A percentile compares a stretch with the other conserved stretches of the same genome.
These are phyloP conservation scores for Pseudocercospora crystallina DNA, from an alignment of 2,329 filamentous ascomycete genomes.

Conservation along the genomic window DNA sequence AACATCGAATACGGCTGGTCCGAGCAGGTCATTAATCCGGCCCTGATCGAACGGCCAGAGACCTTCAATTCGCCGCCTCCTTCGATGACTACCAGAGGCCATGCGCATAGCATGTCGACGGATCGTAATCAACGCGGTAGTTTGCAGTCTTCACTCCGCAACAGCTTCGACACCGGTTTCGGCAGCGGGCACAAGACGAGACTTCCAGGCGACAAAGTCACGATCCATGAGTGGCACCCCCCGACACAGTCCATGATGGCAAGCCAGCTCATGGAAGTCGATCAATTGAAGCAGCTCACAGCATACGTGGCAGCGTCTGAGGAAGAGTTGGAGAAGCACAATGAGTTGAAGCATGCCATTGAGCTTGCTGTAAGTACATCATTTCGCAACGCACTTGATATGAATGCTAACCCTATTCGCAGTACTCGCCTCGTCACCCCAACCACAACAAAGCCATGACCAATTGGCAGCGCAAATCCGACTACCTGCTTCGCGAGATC, in stretches of 20 bases:
- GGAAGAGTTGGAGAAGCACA: constrained; percentile 80
- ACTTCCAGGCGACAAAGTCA: constrained; percentile 79
- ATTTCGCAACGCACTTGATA: not conserved
- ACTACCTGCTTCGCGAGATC: constrained; percentile 87
- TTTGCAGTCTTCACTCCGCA: constrained; percentile 55
- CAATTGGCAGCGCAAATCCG: constrained; percentile 96
- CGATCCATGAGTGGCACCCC: constrained; percentile 84
- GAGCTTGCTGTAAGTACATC: constrained; percentile 66
- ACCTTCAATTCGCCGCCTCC: constrained; percentile 32
- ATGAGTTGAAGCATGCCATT: constrained; percentile 84
- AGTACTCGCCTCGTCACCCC: constrained; percentile 78
- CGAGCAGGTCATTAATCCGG: constrained; percentile 69
- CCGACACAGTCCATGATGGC: constrained; percentile 88
- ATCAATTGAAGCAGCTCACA: constrained; percentile 74
- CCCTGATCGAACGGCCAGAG: constrained; percentile 38
- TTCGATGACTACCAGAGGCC: constrained; percentile 29
- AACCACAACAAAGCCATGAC: constrained; percentile 84
- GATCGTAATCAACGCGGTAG: constrained; percentile 28
- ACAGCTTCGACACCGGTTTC: constrained; percentile 57
- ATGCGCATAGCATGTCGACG: constrained; percentile 28
- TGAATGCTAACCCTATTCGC: constrained; percentile 11
- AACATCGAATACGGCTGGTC: constrained; percentile 99
- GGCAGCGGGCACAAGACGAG: constrained; percentile 52
- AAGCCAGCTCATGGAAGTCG: constrained; percentile 72
- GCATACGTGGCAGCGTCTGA: constrained; percentile 84